Evolutionary conservation across 257 asterid species (phyloP), one percentile per base, ranked within the genome.

Genomic region (Thymus mandschuricus): DNA sequence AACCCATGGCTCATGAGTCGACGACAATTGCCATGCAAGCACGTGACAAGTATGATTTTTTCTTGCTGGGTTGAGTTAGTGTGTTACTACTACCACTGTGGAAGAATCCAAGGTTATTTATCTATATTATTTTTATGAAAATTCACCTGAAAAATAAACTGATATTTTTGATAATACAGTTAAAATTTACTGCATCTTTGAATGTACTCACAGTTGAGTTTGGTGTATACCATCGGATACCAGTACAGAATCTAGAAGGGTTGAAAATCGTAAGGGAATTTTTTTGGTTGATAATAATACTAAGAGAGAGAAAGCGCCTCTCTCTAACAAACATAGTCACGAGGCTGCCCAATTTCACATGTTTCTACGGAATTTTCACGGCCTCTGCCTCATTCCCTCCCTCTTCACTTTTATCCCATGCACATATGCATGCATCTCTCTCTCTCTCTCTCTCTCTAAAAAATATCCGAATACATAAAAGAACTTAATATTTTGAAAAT

Each of bases 331-430:
- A 46, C 67, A 57, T 1, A 54, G 11, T 86, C 92, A 88, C 92
- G 88, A 81, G 88, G 65, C 58, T 31, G 35, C 64, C 71, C 29
- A 27, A 69, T 65, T 77, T 88, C 92, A 86, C 96, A 88, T 84
- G 78, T 72, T 73, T 52, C 75, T 69, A 80, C 70, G 76, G 78
- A 84, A 51, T 55, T 82, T 83, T 82, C 89, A 82, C 88, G 76
- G 66, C 78, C 79, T 21, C 21, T 6, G 45, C 62, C 79, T 72
- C 62, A 50, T 66, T 73, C 81, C 61, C 71, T 27, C 70, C 63
- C 49, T 34, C 10, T 31, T 64, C 48, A 27, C 71, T 68, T 49
- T 3, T 8, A 35, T 80, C 81, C 49, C 49, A 44, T 44, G 49
- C 49, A 44, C 6, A 6, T 6, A 38, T 77, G 86, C 84, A 73